Base-by-base conservation (phyloP, 805 yeast genomes). In the Sugiyamaella smithiae region DNA sequence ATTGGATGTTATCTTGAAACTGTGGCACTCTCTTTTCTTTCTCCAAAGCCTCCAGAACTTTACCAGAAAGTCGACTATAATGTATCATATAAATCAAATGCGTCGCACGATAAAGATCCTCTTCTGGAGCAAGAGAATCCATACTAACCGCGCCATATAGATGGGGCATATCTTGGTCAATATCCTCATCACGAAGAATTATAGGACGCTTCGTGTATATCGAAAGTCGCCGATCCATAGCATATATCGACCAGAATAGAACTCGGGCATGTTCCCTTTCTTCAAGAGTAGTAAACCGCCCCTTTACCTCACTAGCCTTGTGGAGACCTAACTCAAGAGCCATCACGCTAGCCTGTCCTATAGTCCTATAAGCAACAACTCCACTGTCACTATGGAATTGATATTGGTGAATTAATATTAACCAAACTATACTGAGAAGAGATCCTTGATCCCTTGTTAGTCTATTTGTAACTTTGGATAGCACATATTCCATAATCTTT, bases 231-330 rank as follows among this genome's bases (percentile, higher is more conserved):
- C 62, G 51, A 26, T 59, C 63, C 43, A 57, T 45, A n/a, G 54
- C 54, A 42, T 57, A 59, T 9, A 59, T 25, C 20, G 54, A 56
- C 63, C 63, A 59, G 45, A 59, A 59, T 19, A 59, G 35, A n/a
- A 43, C 36, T 7, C 58, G 45, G 14, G 46, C 43, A 23, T 54
- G 35, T 35, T 59, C 60, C 19, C 51, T 40, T 17, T 52, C 56
- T 19, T 33, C 45, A 3, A 40, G 50, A 32, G 42, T 49, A 1
- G 54, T 46, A 28, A 47, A 49, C 24, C 28, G 35, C 36, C 29
- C 40, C 24, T 50, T 50, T 41, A 49, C 28, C 17, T 54, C 58
- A 11, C 46, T 38, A 5, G 41, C 29, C 29, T 46, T 53, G 44
- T 59, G 59, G 4, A 58, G 49, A 19, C 63, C 63, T 17, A 57